Evolutionary conservation across 2,329 filamentous ascomycete genomes (phyloP), one percentile per base, ranked within the genome.

Genomic region (Diaporthe destruens): DNA sequence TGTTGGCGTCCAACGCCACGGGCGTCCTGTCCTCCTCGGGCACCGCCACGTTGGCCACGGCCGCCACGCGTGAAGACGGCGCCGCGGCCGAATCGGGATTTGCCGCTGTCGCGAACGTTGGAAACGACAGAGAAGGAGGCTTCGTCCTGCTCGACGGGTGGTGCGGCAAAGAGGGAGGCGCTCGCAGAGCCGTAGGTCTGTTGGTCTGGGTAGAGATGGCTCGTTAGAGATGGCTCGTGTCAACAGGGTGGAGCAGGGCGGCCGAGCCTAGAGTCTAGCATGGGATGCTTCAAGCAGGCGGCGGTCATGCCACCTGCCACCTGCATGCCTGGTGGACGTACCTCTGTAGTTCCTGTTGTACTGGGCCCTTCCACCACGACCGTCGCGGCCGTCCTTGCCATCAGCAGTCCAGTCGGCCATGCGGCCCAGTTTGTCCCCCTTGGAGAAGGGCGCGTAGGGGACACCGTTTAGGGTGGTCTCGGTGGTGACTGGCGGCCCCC

Each of bases 361-460:
- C 81, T 96, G 94, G 83, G 93, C 91, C 81, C 96, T 88, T 75
- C 94, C 94, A 77, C 93, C 93, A 74, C 91, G 88, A 65, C 87
- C 86, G 78, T 92, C 90, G 80, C 95, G 87, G 74, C 88, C 86
- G 77, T 96, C 94, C 85, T 98, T 98, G 82, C 93, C 91, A 81
- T 98, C 96, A 61, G 91, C 81, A 23, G 95, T 97, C 96, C 96
- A 99, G 87, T 99, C 96, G 74, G 96, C 96, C 95, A 99, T 98
- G 83, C 96, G 95, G 80, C 96, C 96, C 74, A 99, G 88, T 89
- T 98, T 98, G 87, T 99, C 96, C 82, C 94, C 95, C 86, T 99
- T 99, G 77, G 95, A 98, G 88, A 96, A 99, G 74, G 96, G 96
- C 78, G 96, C 96, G 84, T 98, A 99, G 51, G 96, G 96, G 65